phyloP scores from a whole-genome alignment of 2,329 filamentous ascomycete species.

The Neoarthrinium moseri region DNA sequence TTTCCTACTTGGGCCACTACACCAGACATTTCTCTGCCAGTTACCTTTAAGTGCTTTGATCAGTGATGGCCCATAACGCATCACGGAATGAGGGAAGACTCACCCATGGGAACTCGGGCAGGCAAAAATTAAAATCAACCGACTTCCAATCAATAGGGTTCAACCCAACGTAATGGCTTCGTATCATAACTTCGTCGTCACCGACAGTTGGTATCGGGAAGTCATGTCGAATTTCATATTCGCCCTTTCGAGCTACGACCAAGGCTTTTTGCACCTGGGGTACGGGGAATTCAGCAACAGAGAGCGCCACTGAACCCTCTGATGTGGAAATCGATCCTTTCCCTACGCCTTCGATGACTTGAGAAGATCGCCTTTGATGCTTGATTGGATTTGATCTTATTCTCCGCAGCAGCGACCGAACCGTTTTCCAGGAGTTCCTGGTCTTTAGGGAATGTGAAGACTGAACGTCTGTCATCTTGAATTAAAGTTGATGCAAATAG shows the following conservation, averaged over 20 bases:
- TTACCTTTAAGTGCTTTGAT: slow-evolving; percentile 12
- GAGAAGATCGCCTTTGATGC: slow-evolving; percentile 10
- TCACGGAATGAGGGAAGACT: background rate
- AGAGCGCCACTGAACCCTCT: slow-evolving; percentile 16
- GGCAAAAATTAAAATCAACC: slow-evolving; percentile 40
- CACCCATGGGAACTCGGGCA: slow-evolving; percentile 34
- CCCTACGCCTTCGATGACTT: slow-evolving; percentile 11
- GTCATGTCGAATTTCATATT: slow-evolving; percentile 23
- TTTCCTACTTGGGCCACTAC: slow-evolving; percentile 25
- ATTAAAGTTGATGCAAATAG: no score
- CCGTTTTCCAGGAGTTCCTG: slow-evolving; percentile 21
- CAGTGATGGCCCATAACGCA: background rate
- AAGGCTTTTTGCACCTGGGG: slow-evolving; percentile 22
- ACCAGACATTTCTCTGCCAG: slow-evolving; percentile 31
- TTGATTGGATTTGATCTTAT: slow-evolving; percentile 15
- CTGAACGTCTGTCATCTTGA: slow-evolving; percentile 15
- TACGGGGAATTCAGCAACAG: slow-evolving; percentile 13
- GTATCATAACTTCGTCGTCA: slow-evolving; percentile 34
- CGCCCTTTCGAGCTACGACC: slow-evolving; percentile 24
- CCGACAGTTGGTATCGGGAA: slow-evolving; percentile 22
- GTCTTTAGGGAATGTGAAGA: slow-evolving; percentile 10
- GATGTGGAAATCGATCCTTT: slow-evolving; percentile 17
- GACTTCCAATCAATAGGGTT: slow-evolving; percentile 40
- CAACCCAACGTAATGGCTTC: slow-evolving; percentile 31
- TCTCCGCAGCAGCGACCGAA: slow-evolving; percentile 18